These are phyloP conservation scores for Verticillium nubilum DNA, from an alignment of 2,329 filamentous ascomycete species.

Conservation along the genomic window DNA sequence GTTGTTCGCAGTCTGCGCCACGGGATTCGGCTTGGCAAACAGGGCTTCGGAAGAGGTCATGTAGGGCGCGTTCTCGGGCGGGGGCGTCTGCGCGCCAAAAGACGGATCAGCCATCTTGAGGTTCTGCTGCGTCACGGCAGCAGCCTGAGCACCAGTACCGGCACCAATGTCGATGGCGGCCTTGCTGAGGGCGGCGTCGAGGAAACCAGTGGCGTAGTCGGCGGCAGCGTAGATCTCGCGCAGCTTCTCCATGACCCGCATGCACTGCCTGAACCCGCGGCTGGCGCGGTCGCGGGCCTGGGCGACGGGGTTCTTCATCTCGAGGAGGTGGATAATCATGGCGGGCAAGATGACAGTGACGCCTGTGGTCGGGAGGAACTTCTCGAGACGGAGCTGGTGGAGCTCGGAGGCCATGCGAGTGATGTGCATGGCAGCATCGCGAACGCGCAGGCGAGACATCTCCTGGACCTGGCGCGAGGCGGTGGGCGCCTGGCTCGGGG, in stretches of 20 bases:
- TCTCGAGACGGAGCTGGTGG: constrained; percentile 66
- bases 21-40: constrained; percentile 19
- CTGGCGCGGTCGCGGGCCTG: constrained; percentile 68
- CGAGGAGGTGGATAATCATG: constrained; percentile 88
- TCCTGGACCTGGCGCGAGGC: constrained; percentile 69
- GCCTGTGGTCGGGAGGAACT: constrained; percentile 79
- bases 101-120: constrained; percentile 23
- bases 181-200: constrained; percentile 88
- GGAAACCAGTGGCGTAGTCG: constrained; percentile 92
- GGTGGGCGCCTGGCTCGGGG: constrained; percentile 46
- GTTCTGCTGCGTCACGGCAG: constrained; percentile 27
- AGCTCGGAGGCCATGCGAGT: constrained; percentile 78
- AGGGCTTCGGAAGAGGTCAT: constrained; percentile 34
- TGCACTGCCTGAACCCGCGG: constrained; percentile 82
- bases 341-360: constrained; percentile 88
- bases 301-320: constrained; percentile 79
- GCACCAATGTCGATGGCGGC: constrained; percentile 66
- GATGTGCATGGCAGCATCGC: constrained; percentile 78
- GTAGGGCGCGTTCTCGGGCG: constrained; percentile 43
- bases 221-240: constrained; percentile 88
- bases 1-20: constrained; percentile 8
- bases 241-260: constrained; percentile 83
- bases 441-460: constrained; percentile 74
- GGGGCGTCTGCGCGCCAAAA: constrained; percentile 42
- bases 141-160: constrained; percentile 19